phyloP scores from a whole-genome alignment of 768 basidiomycete species.

The Saitozyma podzolica region DNA sequence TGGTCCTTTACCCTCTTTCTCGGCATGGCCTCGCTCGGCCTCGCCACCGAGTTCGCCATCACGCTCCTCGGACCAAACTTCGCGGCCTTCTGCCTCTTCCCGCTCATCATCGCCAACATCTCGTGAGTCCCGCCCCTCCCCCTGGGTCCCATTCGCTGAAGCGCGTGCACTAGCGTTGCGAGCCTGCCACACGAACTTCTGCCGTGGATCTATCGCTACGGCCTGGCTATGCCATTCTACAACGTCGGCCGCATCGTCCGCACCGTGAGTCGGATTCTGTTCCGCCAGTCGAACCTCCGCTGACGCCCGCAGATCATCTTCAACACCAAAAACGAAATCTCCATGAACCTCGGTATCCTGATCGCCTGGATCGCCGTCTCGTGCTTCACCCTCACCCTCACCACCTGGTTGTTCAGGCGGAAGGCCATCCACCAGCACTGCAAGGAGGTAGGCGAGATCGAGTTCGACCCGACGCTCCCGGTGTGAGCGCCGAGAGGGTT shows the following conservation, averaged over 20 bases:
- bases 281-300: too few species aligned
- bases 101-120: slow-evolving; percentile 46
- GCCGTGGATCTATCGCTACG: slow-evolving; percentile 50
- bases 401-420: slow-evolving; percentile 41
- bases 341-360: slow-evolving; percentile 45
- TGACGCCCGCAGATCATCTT: too few species aligned
- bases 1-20: slow-evolving; percentile 52
- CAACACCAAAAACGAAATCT: too few species aligned
- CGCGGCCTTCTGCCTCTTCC: too few species aligned
- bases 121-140: too few species aligned
- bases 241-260: slow-evolving; percentile 42
- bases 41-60: slow-evolving; percentile 52
- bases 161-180: slow-evolving; percentile 34
- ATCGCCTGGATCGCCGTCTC: slow-evolving; percentile 47
- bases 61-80: slow-evolving; percentile 53
- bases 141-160: too few species aligned
- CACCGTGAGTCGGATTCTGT: slow-evolving; percentile 22
- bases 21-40: slow-evolving; percentile 51
- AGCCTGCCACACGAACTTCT: slow-evolving; percentile 48
- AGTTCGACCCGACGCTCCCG: too few species aligned
- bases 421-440: slow-evolving; percentile 29
- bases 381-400: slow-evolving; percentile 38
- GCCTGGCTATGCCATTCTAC: slow-evolving; percentile 52
- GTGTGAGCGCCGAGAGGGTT: too few species aligned
- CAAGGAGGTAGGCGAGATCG: slow-evolving; percentile 17